Evolutionary conservation across 768 basidiomycete genomes (phyloP).

Genomic region (Tulasnella calospora): DNA sequence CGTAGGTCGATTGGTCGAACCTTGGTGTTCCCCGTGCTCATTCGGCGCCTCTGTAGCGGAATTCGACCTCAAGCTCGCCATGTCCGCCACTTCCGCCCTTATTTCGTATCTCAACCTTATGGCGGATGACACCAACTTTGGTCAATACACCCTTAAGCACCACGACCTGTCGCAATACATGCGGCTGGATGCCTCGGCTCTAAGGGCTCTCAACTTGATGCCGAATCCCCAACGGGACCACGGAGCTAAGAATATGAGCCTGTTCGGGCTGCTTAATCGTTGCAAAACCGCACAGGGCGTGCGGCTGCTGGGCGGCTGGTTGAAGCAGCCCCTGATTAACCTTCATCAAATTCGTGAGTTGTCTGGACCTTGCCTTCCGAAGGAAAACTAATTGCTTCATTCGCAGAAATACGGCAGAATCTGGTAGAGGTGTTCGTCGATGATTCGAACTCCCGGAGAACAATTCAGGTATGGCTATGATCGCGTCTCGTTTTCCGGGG

Average conservation of each 20-base stretch:
- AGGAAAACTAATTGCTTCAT: background rate
- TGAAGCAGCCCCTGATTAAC: constrained; percentile 94
- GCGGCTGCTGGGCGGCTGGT: constrained; percentile 80
- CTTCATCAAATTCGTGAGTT: constrained; percentile 83
- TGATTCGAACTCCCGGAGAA: constrained; percentile 63
- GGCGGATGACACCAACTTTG: constrained; percentile 70
- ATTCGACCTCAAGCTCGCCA: constrained; percentile 67
- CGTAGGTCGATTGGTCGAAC: constrained; percentile 20
- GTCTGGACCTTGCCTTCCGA: background rate
- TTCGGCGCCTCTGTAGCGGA: constrained; percentile 52
- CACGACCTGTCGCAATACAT: constrained; percentile 94
- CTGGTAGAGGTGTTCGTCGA: constrained; percentile 84
- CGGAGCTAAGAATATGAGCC: constrained; percentile 74
- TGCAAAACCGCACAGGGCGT: constrained; percentile 96
- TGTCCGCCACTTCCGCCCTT: constrained; percentile 75
- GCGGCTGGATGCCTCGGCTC: constrained; percentile 91
- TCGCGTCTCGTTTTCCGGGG: background rate
- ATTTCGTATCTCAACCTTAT: constrained; percentile 77
- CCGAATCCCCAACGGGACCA: constrained; percentile 41
- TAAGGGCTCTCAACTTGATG: constrained; percentile 81
- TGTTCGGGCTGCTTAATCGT: constrained; percentile 86
- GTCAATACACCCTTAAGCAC: constrained; percentile 70
- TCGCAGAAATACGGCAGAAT: constrained; percentile 72
- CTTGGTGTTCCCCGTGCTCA: background rate
- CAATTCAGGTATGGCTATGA: constrained; percentile 56